A percentile compares a stretch with the other conserved stretches of the same genome.
Evolutionary conservation across 2,329 filamentous ascomycete genomes (phyloP).

Genomic region (Penicillium sclerotiorum): DNA sequence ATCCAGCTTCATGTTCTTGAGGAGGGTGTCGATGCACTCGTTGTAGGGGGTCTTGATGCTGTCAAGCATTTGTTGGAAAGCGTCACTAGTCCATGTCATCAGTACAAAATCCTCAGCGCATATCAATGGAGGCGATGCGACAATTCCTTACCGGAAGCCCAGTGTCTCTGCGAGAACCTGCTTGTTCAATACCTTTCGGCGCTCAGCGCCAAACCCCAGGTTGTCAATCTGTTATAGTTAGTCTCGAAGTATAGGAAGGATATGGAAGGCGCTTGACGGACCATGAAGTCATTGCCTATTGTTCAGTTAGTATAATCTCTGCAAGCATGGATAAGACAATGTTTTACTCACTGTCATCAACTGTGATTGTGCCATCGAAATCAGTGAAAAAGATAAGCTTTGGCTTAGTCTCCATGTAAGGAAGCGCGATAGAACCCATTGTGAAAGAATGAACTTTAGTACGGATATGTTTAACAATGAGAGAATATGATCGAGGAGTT

Average conservation of each 20-base stretch:
- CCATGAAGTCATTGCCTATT: constrained; percentile 67
- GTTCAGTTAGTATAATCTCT: constrained; percentile 15
- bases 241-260: constrained; percentile 5
- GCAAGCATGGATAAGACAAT: background rate
- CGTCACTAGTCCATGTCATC: constrained; percentile 55
- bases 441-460: background rate
- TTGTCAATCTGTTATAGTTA: constrained; percentile 77
- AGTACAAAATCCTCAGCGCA: background rate
- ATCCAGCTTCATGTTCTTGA: constrained; percentile 84
- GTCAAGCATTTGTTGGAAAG: constrained; percentile 90
- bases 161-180: constrained; percentile 72
- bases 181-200: constrained; percentile 72
- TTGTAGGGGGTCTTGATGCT: constrained; percentile 78
- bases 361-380: constrained; percentile 95
- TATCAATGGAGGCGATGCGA: background rate
- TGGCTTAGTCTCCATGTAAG: constrained; percentile 61
- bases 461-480: constrained; percentile 2
- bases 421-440: constrained; percentile 38
- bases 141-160: constrained; percentile 64
- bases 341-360: constrained; percentile 61
- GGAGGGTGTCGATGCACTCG: constrained; percentile 76
- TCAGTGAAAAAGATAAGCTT: constrained; percentile 98
- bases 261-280: constrained; percentile 33
- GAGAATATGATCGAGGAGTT: constrained; percentile 5
- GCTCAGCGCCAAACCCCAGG: constrained; percentile 76